Evolutionary conservation across 148 eudicot species (phyloP).

Genomic region (Amaranthus hypochondriacus): DNA sequence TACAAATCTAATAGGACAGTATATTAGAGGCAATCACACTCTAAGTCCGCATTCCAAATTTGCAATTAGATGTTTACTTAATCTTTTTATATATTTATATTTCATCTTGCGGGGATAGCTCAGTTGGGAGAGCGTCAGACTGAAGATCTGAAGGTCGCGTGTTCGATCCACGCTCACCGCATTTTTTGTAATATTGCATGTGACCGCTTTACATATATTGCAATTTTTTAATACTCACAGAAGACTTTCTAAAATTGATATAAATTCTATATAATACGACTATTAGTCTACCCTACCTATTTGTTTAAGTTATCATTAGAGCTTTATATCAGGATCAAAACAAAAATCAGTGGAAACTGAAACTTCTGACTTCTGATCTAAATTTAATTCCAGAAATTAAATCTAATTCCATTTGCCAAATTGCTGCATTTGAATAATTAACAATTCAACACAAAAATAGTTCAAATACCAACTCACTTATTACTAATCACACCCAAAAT

Average conservation of each 20-base stretch:
- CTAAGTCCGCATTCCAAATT: neutral
- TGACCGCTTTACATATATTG: neutral
- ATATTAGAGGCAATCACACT: neutral
- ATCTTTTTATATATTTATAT: no score
- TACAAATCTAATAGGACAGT: no score
- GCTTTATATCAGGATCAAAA: no score
- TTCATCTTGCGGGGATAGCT: slow-evolving; percentile 26
- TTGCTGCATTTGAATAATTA: neutral
- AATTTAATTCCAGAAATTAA: no score
- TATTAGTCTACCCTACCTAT: no score
- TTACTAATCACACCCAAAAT: neutral
- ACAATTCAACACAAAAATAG: neutral
- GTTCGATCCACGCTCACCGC: slow-evolving; percentile 99
- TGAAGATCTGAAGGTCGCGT: slow-evolving; percentile 72
- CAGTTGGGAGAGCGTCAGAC: slow-evolving; percentile 52
- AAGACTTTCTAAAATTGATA: neutral
- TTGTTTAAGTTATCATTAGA: no score
- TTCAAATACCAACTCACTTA: neutral
- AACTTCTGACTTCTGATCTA: no score
- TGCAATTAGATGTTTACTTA: neutral
- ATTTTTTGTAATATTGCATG: slow-evolving; percentile 5
- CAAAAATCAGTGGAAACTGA: no score
- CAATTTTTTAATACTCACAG: neutral
- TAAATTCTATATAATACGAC: no score
- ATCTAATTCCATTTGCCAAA: neutral